Conservation (phyloP, 192 early-diverging fungal genomes). For the Coemansia reversa region DNA sequence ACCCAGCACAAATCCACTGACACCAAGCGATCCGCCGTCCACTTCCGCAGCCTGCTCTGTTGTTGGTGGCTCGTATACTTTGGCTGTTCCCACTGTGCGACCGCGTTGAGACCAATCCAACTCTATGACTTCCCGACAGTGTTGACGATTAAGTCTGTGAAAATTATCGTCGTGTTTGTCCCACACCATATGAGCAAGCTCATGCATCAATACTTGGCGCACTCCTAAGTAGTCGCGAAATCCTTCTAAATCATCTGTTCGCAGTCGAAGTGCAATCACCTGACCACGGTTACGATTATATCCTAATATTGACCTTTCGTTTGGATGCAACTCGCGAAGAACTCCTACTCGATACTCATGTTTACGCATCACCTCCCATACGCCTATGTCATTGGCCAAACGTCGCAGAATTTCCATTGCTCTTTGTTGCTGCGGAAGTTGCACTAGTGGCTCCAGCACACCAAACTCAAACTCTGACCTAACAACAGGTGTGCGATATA, state of each 20-base stretch:
- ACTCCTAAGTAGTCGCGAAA: slow-evolving; percentile 36
- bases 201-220: slow-evolving; percentile 49
- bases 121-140: slow-evolving; percentile 38
- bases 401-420: slow-evolving; percentile 26
- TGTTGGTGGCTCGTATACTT: slow-evolving; percentile 21
- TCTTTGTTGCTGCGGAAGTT: slow-evolving; percentile 6
- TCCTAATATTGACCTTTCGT: slow-evolving; percentile 42
- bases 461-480: slow-evolving; percentile 23
- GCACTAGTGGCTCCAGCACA: slow-evolving; percentile 11
- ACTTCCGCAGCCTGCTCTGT: slow-evolving; percentile 6
- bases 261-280: slow-evolving; percentile 44
- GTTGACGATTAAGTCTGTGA: slow-evolving; percentile 40
- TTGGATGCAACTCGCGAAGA: slow-evolving; percentile 44
- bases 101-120: slow-evolving; percentile 49
- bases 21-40: slow-evolving; percentile 36
- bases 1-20: slow-evolving; percentile 43
- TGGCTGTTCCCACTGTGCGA: slow-evolving; percentile 14
- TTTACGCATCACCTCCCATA: slow-evolving; percentile 34
- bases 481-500: slow-evolving; percentile 6
- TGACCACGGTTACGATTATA: slow-evolving; percentile 50
- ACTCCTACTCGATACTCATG: slow-evolving; percentile 32
- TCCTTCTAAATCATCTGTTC: slow-evolving; percentile 39
- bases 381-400: slow-evolving; percentile 41
- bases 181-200: slow-evolving; percentile 56
- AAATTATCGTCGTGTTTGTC: slow-evolving; percentile 51